Conservation (phyloP, 176 grass and related monocot species). For the Aegilops speltoides region DNA sequence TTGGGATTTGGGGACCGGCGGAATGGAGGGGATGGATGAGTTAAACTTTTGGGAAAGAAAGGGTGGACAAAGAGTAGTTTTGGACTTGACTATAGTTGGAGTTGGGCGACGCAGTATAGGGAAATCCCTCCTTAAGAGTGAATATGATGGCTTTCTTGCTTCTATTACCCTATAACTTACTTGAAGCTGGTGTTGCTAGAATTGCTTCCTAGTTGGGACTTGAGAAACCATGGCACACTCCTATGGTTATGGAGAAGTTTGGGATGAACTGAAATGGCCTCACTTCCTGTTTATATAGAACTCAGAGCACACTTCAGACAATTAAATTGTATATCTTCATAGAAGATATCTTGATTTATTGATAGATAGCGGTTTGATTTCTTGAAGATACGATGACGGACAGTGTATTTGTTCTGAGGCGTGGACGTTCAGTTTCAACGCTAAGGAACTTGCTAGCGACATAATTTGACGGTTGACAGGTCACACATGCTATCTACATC, state of each 20-base stretch:
- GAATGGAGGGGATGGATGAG: constrained; percentile 34
- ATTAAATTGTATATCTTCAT: background rate
- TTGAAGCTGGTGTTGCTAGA: background rate
- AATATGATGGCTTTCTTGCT: constrained; percentile 25
- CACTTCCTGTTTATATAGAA: background rate
- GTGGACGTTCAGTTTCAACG: background rate
- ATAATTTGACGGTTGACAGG: background rate
- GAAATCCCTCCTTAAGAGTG: constrained; percentile 4
- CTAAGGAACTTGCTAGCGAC: background rate
- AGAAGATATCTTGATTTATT: background rate
- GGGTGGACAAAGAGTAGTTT: constrained; percentile 6
- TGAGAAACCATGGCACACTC: too few relatives aligned
- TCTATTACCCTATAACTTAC: constrained; percentile 13
- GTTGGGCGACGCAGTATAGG: constrained; percentile 10
- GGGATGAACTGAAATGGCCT: background rate
- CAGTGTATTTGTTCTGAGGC: background rate
- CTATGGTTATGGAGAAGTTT: background rate
- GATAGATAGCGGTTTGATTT: background rate
- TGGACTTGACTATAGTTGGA: constrained; percentile 49
- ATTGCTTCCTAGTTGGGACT: background rate
- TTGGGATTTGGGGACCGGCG: constrained; percentile 32
- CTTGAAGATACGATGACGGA: background rate
- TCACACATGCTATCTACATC: background rate
- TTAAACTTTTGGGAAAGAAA: constrained; percentile 39
- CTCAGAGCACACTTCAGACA: background rate